Base-by-base conservation (phyloP, 2,329 filamentous ascomycete species). In the Ophiostoma perfectum region DNA sequence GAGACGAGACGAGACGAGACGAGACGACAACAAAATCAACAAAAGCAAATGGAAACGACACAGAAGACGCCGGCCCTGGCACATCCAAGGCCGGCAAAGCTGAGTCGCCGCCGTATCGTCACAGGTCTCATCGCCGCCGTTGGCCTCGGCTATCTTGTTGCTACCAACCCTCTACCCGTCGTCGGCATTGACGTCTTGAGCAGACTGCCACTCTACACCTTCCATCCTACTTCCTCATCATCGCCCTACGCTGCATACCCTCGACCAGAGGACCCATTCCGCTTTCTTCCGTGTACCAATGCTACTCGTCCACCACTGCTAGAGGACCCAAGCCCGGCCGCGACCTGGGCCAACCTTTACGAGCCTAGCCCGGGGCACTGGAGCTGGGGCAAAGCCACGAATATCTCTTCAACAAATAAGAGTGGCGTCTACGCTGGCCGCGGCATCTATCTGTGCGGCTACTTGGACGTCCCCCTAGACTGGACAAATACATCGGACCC, bases 391-490 rank as follows among this genome's bases (percentile, higher is more conserved):
- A 14, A 18, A 18, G 8, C 49, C 9, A 55, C 18, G 18, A 55
- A 55, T 4, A 36, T 9, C 7, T 4, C 49, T 4, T 5, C 4
- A 5, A 27, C 4, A 9, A 16, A 27, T 7, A 27, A 18, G 7
- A 49, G 45, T n/a, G 27, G n/a, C 11, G n/a, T 7, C 6, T 27
- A 55, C 7, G 11, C 12, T 27, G 49, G 18, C 18, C 49, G 49
- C 6, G 49, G 49, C 0, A 36, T 83, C 67, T 83, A 79, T 71
- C 75, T 83, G 6, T 83, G 81, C 68, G 81, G 81, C 14, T 83
- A 80, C 68, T 75, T 83, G 8, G 80, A 83, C 39, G 80, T 81
- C 4, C 81, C 81, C 1, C 76, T 83, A 4, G 81, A 83, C 73
- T 82, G 82, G 72, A 79, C 77, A 64, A 82, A 83, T 72, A 65